Conservation (phyloP, 1,284 basidiomycete species). For the Golubevia sp. region DNA sequence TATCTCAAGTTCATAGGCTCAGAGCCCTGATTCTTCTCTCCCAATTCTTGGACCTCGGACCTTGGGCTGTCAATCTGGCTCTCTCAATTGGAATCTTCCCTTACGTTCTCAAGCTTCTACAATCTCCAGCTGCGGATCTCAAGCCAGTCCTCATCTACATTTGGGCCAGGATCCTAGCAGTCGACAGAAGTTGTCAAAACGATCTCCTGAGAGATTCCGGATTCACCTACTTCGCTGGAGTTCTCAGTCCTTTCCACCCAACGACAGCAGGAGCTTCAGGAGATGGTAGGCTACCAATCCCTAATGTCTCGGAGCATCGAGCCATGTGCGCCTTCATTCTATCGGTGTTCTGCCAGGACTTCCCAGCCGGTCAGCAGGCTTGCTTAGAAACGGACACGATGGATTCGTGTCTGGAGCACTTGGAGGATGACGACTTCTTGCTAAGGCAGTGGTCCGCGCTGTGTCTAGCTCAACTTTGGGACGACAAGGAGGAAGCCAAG, state of each 20-base stretch:
- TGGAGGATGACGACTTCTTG: slow-evolving; percentile 85
- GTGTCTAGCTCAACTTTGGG: slow-evolving; percentile 95
- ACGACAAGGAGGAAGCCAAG: slow-evolving; percentile 86
- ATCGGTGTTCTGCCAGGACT: slow-evolving; percentile 87
- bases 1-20: slow-evolving; percentile 93
- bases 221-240: slow-evolving; percentile 56
- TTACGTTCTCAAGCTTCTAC: slow-evolving; percentile 93
- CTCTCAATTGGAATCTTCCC: slow-evolving; percentile 99
- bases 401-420: slow-evolving; percentile 81
- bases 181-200: slow-evolving; percentile 88
- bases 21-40: slow-evolving; percentile 94
- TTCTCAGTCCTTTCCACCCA: slow-evolving; percentile 45
- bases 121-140: slow-evolving; percentile 90
- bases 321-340: slow-evolving; percentile 99
- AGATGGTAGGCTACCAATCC: slow-evolving; percentile 70
- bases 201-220: slow-evolving; percentile 77
- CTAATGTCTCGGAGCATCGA: slow-evolving; percentile 93
- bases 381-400: slow-evolving; percentile 85
- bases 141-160: slow-evolving; percentile 99
- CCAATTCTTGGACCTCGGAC: slow-evolving; percentile 95
- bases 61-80: slow-evolving; percentile 96
- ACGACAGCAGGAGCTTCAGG: slow-evolving; percentile 7
- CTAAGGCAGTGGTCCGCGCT: slow-evolving; percentile 91
- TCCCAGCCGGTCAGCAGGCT: slow-evolving; percentile 80
- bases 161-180: slow-evolving; percentile 95